Conservation (phyloP, 139 green algal species). For the Pleodorina starrii region DNA sequence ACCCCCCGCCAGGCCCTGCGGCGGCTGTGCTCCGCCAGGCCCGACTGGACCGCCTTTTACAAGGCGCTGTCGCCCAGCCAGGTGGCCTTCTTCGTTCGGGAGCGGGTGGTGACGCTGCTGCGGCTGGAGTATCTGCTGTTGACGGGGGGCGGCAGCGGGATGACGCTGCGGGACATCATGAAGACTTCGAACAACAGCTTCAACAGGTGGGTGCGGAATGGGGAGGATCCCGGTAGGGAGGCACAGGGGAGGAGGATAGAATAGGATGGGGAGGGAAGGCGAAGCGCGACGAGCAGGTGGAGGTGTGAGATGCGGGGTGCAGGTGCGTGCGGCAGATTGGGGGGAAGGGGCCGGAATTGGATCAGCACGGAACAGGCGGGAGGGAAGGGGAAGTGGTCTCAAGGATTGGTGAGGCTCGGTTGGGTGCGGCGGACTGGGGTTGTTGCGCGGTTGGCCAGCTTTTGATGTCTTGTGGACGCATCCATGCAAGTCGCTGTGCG, state of each 20-base stretch:
- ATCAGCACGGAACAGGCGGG: neutral
- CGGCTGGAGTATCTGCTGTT: slow-evolving; percentile 69
- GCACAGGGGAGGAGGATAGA: no score
- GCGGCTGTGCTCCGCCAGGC: slow-evolving; percentile 59
- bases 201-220: slow-evolving; percentile 36
- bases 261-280: no score
- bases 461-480: no score
- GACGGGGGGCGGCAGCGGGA: slow-evolving; percentile 38
- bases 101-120: slow-evolving; percentile 58
- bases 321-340: no score
- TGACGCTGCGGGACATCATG: slow-evolving; percentile 61
- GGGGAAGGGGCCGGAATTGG: neutral
- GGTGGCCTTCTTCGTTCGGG: slow-evolving; percentile 66
- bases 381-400: no score
- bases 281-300: no score
- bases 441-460: no score
- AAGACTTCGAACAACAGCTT: slow-evolving; percentile 68
- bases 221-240: no score
- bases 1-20: slow-evolving; percentile 47
- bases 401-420: no score
- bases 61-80: slow-evolving; percentile 55
- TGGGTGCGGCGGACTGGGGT: no score
- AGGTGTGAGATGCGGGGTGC: no score
- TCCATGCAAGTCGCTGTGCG: no score
- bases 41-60: slow-evolving; percentile 59